Evolutionary conservation across 164 flowering plant species (phyloP), one percentile per base, ranked within the genome.

Genomic region (Vitis rupestris): DNA sequence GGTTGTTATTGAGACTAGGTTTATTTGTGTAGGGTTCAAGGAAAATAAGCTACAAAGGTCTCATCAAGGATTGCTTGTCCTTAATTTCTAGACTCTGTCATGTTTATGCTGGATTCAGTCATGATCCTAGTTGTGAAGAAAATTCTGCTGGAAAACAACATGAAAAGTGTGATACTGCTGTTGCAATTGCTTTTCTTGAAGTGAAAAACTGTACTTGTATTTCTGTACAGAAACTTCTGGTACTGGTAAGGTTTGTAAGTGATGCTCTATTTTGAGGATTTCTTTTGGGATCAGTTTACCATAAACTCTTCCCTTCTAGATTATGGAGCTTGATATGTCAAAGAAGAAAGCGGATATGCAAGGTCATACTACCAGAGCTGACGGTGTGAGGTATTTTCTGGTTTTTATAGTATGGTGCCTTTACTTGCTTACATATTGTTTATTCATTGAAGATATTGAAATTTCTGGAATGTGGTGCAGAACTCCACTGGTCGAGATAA

Each of bases 281-380:
- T 50, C 30, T 37, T 37, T 37, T 37, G 44, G 44, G 44, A 37
- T 37, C 44, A 37, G 44, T 37, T 37, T 37, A 37, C 44, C 44
- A 37, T 37, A 37, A 37, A 37, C 44, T 6, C 7, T 6, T 37
- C 7, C 7, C 44, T 37, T 70, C 27, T 66, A 94, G 99, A 83
- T 87, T 51, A 85, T 88, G 88, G 97, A 92, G 79, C 90, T 92
- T 73, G 99, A 92, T 79, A 49, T 27, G 30, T 80, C 84, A 60
- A 88, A 85, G 79, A 84, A 82, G 79, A 72, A 75, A 51, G 97
- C 97, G 53, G 94, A 88, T 58, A 56, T 53, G 65, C 76, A 72
- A 64, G 88, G 88, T 64, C 73, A 48, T 51, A 87, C 85, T 17
- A 83, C 87, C 55, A 87, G 99, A 85, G 84, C 85, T 70, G 97